A percentile compares a stretch with the other conserved stretches of the same genome.
These are phyloP conservation scores for Aquanectria penicillioides DNA, from an alignment of 2,329 filamentous ascomycete genomes.

Conservation along the genomic window DNA sequence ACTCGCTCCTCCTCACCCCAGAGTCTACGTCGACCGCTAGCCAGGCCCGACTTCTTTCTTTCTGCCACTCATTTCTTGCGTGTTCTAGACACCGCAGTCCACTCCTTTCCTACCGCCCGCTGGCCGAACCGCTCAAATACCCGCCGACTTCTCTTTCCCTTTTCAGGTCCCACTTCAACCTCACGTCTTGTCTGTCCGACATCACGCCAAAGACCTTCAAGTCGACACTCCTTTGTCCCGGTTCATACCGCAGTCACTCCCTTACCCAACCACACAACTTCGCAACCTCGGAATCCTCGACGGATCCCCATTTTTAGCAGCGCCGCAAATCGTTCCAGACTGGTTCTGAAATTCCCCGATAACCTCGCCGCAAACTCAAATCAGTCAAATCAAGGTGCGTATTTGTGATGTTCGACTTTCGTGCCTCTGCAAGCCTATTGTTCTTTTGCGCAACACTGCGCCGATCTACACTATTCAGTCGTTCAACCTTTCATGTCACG, in stretches of 20 bases:
- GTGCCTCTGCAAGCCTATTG: too few relatives aligned
- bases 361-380: conserved; percentile 17
- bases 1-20: conserved; percentile 39
- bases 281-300: conserved; percentile 34
- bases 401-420: not conserved
- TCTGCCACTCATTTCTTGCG: conserved; percentile 43
- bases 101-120: conserved; percentile 42
- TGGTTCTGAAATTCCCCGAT: conserved; percentile 39
- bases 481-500: too few relatives aligned
- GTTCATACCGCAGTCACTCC: conserved; percentile 39
- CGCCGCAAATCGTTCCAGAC: conserved; percentile 38
- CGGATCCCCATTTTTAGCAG: conserved; percentile 38
- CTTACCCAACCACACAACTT: conserved; percentile 33
- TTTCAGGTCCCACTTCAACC: conserved; percentile 7
- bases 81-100: conserved; percentile 47
- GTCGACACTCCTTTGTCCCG: conserved; percentile 34
- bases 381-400: conserved; percentile 17
- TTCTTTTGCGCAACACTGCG: too few relatives aligned
- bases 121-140: conserved; percentile 44
- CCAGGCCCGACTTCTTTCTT: conserved; percentile 36
- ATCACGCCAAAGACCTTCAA: conserved; percentile 32
- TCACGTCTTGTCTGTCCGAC: conserved; percentile 24
- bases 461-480: too few relatives aligned
- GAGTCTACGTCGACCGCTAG: conserved; percentile 40
- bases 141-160: conserved; percentile 32